Conservation (phyloP, 352 stramenopile genomes). For the Globisporangium polare region DNA sequence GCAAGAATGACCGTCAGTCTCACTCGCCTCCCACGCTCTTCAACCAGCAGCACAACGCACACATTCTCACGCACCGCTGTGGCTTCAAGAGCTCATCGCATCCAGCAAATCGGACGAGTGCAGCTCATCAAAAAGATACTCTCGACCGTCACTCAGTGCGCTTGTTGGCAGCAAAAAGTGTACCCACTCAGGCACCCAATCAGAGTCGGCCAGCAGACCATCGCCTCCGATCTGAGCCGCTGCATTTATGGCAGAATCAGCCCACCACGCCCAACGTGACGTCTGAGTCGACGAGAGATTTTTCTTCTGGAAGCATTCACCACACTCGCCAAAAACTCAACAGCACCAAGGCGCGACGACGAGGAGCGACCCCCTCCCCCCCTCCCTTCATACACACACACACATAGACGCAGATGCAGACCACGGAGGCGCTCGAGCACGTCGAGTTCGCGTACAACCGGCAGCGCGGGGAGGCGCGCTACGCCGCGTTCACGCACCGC, state of each 20-base stretch:
- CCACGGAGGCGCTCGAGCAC: conserved; percentile 48
- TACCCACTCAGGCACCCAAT: conserved; percentile 1
- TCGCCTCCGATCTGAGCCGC: neutral
- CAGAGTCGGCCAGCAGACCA: neutral
- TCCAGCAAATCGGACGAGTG: neutral
- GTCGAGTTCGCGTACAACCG: conserved; percentile 74
- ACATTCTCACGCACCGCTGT: neutral
- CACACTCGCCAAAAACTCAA: conserved; percentile 1
- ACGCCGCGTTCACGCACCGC: conserved; percentile 49
- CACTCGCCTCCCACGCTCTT: neutral
- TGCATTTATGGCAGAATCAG: too few relatives aligned
- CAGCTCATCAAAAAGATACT: neutral
- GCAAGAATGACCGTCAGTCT: neutral
- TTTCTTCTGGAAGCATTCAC: conserved; percentile 8
- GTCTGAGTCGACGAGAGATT: conserved; percentile 2
- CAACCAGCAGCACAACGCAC: neutral
- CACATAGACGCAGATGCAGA: neutral
- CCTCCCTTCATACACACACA: neutral
- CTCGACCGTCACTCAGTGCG: neutral
- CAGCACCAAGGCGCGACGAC: neutral
- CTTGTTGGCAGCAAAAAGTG: neutral
- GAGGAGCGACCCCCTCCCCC: neutral
- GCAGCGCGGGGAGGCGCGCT: conserved; percentile 54
- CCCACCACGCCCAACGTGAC: too few relatives aligned
- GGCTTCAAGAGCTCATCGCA: neutral